Evolutionary conservation across 768 basidiomycete genomes (phyloP), one percentile per base, ranked within the genome.

Genomic region (Cystobasidiopsis lactophilus): DNA sequence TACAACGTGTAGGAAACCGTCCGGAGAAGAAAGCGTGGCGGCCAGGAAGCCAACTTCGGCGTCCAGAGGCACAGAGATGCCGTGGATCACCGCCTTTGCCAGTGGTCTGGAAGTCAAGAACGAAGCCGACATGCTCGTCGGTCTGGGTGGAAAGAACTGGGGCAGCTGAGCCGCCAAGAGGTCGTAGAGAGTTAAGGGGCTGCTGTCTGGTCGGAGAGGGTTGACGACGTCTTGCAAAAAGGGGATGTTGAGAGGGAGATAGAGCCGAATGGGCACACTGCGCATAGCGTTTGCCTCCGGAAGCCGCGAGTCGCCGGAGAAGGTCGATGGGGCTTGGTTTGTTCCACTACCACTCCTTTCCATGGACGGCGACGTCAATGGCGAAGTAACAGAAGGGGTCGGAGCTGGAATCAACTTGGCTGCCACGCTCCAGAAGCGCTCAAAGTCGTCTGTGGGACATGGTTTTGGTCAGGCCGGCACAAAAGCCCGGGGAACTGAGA

Each of bases 391-490:
- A 33, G 73, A 69, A 3, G 76, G 71, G 4, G 77, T 70, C 1
- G 79, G 82, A 2, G 83, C 76, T 2, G 93, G 93, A 26, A 85
- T 79, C 41, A 96, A 75, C 62, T 89, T 88, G n/a, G 81, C 76
- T 2, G 86, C 85, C 58, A 95, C 82, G 26, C 84, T 76, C 80
- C 85, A 89, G 63, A 82, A 93, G 56, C 85, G 78, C 61, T 95
- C 88, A 62, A 88, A 96, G 66, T 88, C 89, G 69, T 91, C 93
- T 96, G 65, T 9, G n/a, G n/a, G n/a, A n/a, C n/a, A n/a, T n/a
- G n/a, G 27, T 5, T 4, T 38, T 16, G 0, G 40, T 48, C 38
- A 40, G 41, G 5, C 19, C 4, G 39, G 38, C n/a, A 2, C 1
- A 38, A 2, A 5, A 31, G 2, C 45, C 24, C 33, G 18, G 49